Evolutionary conservation across 108 stramenopile species (phyloP).

Genomic region (Conticribra weissflogii): DNA sequence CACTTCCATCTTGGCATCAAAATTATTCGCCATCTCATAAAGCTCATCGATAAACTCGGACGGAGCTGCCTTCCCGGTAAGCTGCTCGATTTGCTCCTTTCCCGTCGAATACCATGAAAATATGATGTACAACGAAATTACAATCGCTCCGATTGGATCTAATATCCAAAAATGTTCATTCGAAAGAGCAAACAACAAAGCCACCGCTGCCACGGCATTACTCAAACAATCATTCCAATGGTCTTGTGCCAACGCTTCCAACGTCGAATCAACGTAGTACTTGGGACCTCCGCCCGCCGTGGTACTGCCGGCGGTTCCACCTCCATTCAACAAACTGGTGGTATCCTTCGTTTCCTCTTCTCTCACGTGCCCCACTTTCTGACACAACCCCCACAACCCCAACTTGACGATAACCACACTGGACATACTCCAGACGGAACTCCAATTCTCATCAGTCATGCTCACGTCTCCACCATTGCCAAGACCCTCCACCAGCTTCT

Average conservation of each 20-base stretch:
- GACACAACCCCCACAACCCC: constrained; percentile 65
- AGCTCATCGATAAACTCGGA: constrained; percentile 89
- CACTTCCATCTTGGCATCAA: constrained; percentile 76
- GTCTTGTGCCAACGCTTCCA: constrained; percentile 91
- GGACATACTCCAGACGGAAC: constrained; percentile 67
- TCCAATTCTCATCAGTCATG: constrained; percentile 55
- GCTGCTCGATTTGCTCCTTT: constrained; percentile 92
- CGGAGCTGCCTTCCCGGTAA: constrained; percentile 91
- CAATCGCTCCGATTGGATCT: constrained; percentile 92
- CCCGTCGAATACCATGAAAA: constrained; percentile 89
- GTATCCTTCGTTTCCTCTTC: constrained; percentile 20
- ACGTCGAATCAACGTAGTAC: constrained; percentile 68
- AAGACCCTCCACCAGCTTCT: constrained; percentile 36
- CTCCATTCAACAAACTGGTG: constrained; percentile 15
- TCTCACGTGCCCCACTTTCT: constrained; percentile 40
- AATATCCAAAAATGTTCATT: constrained; percentile 68
- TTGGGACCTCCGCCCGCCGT: constrained; percentile 19
- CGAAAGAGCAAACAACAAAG: constrained; percentile 67
- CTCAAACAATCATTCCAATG: constrained; percentile 93
- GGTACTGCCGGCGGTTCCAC: constrained; percentile 21
- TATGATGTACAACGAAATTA: constrained; percentile 91
- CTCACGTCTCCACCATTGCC: constrained; percentile 30
- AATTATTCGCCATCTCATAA: constrained; percentile 69
- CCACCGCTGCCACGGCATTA: constrained; percentile 87
- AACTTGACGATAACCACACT: constrained; percentile 86